Base-by-base conservation (phyloP, 2,329 filamentous ascomycete species). In the Exophiala bonariae region DNA sequence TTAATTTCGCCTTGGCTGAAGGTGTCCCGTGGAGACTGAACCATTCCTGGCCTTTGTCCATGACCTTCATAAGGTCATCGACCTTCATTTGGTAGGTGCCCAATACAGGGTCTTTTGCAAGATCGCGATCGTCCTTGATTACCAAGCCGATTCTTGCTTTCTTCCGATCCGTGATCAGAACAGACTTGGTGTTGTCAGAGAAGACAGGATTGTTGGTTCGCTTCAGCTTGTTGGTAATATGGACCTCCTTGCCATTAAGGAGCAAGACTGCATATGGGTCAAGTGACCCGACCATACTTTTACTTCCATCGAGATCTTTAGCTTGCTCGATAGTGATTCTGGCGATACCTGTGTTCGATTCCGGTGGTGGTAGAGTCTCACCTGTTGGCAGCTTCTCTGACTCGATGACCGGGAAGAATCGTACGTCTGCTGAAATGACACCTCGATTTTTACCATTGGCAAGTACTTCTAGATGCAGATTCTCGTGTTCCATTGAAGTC, bases 141-240 rank as follows among this genome's bases (percentile, higher is more conserved):
- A 92, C 87, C 45, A 99, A 74, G 46, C 92, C 95, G 42, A 99
- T 78, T 65, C 89, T 93, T 47, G 93, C 91, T 64, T 82, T 85
- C 73, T 90, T 95, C 54, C 88, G 85, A 65, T 99, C 91, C 1
- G 91, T 96, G 63, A 99, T 92, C 52, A 99, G 82, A 59, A 99
- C 83, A 64, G 99, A 93, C 71, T 96, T 96, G 58, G 84, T 87
- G 5, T 88, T 88, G 63, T 97, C 86, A 44, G 92, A 86, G 85
- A 91, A 99, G 61, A 99, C 91, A 6, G 93, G 93, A 61, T 96
- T 93, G 72, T 99, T 99, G 50, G 90, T 97, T 52, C 92, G 86
- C 79, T 97, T 99, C 61, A 96, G 79, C 68, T 91, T 95, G 71
- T 90, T 89, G 43, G 91, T 95, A 47, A 83, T 79, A 61, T 96